Conservation (phyloP, 805 yeast genomes). For the Danielia oregonensis region DNA sequence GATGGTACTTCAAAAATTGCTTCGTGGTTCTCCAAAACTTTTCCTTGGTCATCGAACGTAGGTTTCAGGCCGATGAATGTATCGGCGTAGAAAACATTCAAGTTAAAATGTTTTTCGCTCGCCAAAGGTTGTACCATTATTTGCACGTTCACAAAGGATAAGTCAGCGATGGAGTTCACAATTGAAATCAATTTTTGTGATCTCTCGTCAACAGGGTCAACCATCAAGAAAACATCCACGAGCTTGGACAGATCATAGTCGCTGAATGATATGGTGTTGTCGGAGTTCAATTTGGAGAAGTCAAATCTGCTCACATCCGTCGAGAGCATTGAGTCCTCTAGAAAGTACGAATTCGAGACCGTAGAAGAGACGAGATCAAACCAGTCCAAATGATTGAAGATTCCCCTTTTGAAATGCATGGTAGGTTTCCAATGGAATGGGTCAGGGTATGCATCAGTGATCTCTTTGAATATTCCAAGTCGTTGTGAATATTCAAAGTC, state of each 20-base stretch:
- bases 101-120: constrained; percentile 35
- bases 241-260: constrained; percentile 22
- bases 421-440: constrained; percentile 16
- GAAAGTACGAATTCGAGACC: constrained; percentile 42
- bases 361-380: constrained; percentile 44
- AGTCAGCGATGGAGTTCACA: constrained; percentile 32
- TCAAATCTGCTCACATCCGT: constrained; percentile 46
- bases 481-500: constrained; percentile 48
- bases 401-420: constrained; percentile 15
- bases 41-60: constrained; percentile 26
- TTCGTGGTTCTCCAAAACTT: constrained; percentile 14
- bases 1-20: constrained; percentile 28
- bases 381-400: constrained; percentile 36
- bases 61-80: constrained; percentile 32
- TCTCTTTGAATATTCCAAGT: constrained; percentile 27
- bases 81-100: constrained; percentile 59
- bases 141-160: constrained; percentile 50
- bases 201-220: constrained; percentile 70
- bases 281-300: constrained; percentile 29
- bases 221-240: constrained; percentile 54
- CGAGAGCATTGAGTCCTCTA: constrained; percentile 38
- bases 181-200: constrained; percentile 62
- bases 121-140: constrained; percentile 58
- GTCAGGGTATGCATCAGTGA: constrained; percentile 26
- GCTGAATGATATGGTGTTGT: constrained; percentile 20